Evolutionary conservation across 305 asterid genomes (phyloP).

Genomic region (Plantago lanceolata): DNA sequence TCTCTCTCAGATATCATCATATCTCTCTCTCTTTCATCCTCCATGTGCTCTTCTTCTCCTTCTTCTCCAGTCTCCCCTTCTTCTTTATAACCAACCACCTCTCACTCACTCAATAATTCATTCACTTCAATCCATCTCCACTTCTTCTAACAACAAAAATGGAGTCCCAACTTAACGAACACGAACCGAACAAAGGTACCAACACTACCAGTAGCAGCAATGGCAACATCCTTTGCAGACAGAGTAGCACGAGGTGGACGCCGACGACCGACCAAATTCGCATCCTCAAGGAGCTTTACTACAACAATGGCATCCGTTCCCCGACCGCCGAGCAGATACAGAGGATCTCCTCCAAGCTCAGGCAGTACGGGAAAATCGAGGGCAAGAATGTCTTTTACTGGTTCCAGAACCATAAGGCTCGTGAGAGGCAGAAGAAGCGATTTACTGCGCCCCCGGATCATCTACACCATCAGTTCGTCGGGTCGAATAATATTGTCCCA

Average conservation of each 20-base stretch:
- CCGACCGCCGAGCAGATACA: constrained; percentile 93
- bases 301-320: constrained; percentile 90
- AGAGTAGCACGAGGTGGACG: constrained; percentile 87
- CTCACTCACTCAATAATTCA: neutral
- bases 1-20: constrained; percentile 85
- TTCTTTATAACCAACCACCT: constrained; percentile 12
- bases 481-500: too few species aligned
- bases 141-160: neutral
- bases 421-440: constrained; percentile 91
- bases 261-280: constrained; percentile 89
- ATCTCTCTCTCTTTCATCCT: constrained; percentile 25
- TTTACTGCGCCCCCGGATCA: constrained; percentile 37
- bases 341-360: constrained; percentile 74
- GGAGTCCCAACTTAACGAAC: neutral
- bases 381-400: constrained; percentile 95
- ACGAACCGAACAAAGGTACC: neutral
- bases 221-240: constrained; percentile 51
- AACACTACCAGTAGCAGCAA: neutral
- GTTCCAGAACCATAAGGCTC: constrained; percentile 95
- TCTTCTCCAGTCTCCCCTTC: constrained; percentile 18
- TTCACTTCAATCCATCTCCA: constrained; percentile 2
- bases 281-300: constrained; percentile 85
- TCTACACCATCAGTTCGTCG: neutral
- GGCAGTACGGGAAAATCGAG: constrained; percentile 95
- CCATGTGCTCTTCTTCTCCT: constrained; percentile 22